phyloP scores from a whole-genome alignment of 164 flowering plant species.

The Dillenia turbinata region DNA sequence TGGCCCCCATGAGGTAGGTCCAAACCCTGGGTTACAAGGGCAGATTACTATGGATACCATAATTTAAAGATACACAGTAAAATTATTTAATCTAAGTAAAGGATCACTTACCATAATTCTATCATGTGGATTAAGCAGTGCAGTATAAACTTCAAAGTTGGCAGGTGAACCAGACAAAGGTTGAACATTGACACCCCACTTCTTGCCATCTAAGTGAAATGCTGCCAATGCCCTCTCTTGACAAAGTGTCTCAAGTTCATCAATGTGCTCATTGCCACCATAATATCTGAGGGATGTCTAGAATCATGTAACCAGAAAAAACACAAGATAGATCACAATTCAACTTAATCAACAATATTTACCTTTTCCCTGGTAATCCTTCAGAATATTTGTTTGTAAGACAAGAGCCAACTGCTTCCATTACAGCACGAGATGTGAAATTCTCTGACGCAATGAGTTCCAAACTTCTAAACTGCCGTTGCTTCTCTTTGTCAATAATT shows the following conservation, averaged over 20 bases:
- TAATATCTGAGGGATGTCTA: constrained; percentile 52
- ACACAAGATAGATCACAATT: not conserved
- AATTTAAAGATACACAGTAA: not conserved
- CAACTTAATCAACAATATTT: not conserved
- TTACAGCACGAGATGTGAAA: constrained; percentile 89
- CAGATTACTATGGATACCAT: constrained; percentile 3
- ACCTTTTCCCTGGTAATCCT: constrained; percentile 98
- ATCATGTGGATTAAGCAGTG: constrained; percentile 86
- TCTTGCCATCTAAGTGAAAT: constrained; percentile 61
- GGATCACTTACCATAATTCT: constrained; percentile 67
- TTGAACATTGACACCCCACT: constrained; percentile 99
- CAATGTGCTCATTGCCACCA: constrained; percentile 95
- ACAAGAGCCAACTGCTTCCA: constrained; percentile 98
- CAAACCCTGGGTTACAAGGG: constrained; percentile 52
- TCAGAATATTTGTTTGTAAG: constrained; percentile 96
- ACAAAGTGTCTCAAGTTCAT: constrained; percentile 84
- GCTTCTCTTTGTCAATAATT: constrained; percentile 74
- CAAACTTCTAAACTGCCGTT: constrained; percentile 72
- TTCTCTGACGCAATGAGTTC: constrained; percentile 98
- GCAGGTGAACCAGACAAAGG: constrained; percentile 98
- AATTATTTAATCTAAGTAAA: not conserved
- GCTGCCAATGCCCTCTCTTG: constrained; percentile 86
- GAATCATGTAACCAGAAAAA: not conserved
- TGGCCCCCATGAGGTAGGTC: constrained; percentile 97
- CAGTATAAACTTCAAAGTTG: constrained; percentile 95